phyloP scores from a whole-genome alignment of 441 rosid genomes.

The Theobroma grandiflorum region DNA sequence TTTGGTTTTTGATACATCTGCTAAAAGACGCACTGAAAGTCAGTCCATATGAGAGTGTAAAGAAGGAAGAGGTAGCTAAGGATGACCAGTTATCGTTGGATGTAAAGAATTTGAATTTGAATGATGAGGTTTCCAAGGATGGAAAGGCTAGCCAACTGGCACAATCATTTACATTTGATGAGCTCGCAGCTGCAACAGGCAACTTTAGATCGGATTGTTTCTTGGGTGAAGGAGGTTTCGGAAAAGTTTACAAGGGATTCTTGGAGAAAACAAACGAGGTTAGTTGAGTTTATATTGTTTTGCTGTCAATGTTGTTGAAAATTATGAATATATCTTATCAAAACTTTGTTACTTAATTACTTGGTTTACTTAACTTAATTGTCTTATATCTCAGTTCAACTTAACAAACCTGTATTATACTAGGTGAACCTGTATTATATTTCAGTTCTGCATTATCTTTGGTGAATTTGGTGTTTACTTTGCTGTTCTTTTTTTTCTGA shows the following conservation, averaged over 20 bases:
- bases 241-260: slow-evolving; percentile 72
- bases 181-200: slow-evolving; percentile 53
- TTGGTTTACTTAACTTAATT: neutral
- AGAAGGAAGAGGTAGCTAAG: slow-evolving; percentile 40
- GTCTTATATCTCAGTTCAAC: neutral
- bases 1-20: slow-evolving; percentile 31
- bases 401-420: neutral
- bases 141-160: slow-evolving; percentile 38
- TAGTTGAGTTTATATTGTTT: slow-evolving; percentile 21
- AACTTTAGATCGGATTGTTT: slow-evolving; percentile 63
- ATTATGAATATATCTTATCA: neutral
- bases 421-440: no score
- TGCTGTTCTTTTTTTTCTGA: slow-evolving; percentile 7
- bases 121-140: slow-evolving; percentile 47
- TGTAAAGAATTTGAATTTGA: slow-evolving; percentile 49
- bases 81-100: slow-evolving; percentile 54
- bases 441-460: no score
- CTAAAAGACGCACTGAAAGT: slow-evolving; percentile 45
- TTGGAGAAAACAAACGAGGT: slow-evolving; percentile 66
- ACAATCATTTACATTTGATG: slow-evolving; percentile 56
- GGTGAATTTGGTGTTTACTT: slow-evolving; percentile 22
- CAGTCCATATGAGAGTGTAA: slow-evolving; percentile 41
- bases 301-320: neutral
- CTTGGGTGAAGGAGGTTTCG: slow-evolving; percentile 90
- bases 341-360: neutral